A percentile compares a stretch with the other conserved stretches of the same genome.
Conservation (phyloP, 225 moss, liverwort and hornwort species). For the Takakia lepidozioides region DNA sequence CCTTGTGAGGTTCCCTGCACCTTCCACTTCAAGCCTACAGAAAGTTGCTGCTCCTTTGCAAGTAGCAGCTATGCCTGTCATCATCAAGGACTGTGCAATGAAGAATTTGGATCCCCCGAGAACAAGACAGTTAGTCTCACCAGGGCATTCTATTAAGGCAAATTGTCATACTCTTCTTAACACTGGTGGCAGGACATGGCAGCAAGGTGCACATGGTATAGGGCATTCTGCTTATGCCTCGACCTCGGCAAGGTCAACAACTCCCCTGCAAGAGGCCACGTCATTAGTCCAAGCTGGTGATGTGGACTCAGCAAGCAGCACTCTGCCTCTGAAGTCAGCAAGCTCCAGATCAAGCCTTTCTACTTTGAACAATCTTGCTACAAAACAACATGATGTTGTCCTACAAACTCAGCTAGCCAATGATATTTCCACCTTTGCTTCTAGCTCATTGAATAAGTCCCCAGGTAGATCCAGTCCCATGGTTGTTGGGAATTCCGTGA, state of each 20-base stretch:
- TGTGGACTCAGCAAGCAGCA: too few species aligned
- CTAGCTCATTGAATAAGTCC: constrained; percentile 8
- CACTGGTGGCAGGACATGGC: too few species aligned
- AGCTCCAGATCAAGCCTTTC: not conserved
- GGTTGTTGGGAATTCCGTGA: constrained; percentile 10
- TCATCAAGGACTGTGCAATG: constrained; percentile 9
- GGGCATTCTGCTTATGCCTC: too few species aligned
- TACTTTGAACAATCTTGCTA: not conserved
- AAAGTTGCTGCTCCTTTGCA: constrained; percentile 4
- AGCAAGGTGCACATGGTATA: constrained; percentile 8
- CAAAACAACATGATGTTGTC: not conserved
- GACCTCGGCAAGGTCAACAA: too few species aligned
- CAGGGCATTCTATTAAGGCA: not conserved
- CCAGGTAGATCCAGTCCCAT: not conserved
- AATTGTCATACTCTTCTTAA: not conserved
- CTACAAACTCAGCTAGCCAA: not conserved
- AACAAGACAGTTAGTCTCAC: constrained; percentile 1
- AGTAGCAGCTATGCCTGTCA: not conserved
- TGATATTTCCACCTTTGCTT: constrained; percentile 7
- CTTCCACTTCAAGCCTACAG: constrained; percentile 11
- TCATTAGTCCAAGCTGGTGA: too few species aligned
- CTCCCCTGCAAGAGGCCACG: too few species aligned
- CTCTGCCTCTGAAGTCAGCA: too few species aligned
- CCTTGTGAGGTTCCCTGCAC: constrained; percentile 43
- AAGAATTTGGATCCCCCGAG: constrained; percentile 3